phyloP scores from a whole-genome alignment of 2,329 filamentous ascomycete species.

The Gyromitra esculenta region DNA sequence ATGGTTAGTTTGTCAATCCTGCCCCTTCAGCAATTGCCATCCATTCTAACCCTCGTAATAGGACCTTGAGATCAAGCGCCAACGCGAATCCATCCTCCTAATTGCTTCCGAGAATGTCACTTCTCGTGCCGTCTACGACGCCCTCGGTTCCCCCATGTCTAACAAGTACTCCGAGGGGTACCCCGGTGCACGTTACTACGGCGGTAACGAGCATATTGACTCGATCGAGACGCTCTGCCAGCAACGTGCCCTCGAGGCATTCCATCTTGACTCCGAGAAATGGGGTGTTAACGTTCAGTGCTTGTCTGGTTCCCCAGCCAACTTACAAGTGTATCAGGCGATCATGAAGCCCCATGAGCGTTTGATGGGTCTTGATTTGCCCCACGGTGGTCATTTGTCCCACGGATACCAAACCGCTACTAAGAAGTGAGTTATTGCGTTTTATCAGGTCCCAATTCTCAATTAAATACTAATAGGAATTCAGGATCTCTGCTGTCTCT shows the following conservation, averaged over 20 bases:
- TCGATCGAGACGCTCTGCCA: slow-evolving; percentile 95
- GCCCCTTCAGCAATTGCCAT: slow-evolving; percentile 12
- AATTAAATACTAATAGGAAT: slow-evolving; percentile 15
- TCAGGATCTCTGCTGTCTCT: slow-evolving; percentile 89
- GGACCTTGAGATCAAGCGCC: slow-evolving; percentile 93
- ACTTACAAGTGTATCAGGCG: slow-evolving; percentile 97
- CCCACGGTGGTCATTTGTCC: slow-evolving; percentile 91
- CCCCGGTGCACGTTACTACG: slow-evolving; percentile 97
- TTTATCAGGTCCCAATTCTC: slow-evolving; percentile 4
- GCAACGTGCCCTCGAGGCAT: slow-evolving; percentile 88
- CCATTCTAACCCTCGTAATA: slow-evolving; percentile 60
- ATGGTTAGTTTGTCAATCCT: slow-evolving; percentile 73
- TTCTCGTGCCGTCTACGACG: slow-evolving; percentile 96
- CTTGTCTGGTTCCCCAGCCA: slow-evolving; percentile 90
- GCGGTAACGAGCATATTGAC: slow-evolving; percentile 99
- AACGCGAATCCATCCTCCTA: slow-evolving; percentile 97
- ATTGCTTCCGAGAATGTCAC: slow-evolving; percentile 99
- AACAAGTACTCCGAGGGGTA: slow-evolving; percentile 99
- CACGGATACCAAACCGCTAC: slow-evolving; percentile 97
- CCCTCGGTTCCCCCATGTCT: slow-evolving; percentile 91
- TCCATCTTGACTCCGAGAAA: slow-evolving; percentile 83
- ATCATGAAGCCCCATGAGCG: slow-evolving; percentile 95
- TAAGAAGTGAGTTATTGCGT: slow-evolving; percentile 73
- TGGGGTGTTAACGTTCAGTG: slow-evolving; percentile 99
- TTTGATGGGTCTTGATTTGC: slow-evolving; percentile 94